Conservation (phyloP, 768 basidiomycete species). For the Pleurotus tuoliensis region DNA sequence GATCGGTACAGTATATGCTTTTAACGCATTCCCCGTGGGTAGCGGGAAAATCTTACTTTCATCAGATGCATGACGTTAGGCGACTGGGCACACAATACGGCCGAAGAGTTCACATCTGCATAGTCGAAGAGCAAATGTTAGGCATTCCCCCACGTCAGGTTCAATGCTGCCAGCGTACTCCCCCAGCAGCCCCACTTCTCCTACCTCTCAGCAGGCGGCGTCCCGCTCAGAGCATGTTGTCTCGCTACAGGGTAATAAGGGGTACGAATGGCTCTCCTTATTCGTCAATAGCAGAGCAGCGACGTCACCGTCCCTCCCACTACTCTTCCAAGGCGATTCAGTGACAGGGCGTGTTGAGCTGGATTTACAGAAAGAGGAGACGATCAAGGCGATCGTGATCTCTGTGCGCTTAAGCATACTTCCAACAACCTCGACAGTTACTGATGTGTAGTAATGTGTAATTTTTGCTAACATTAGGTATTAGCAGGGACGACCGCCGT, state of each 20-base stretch:
- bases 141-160: too few relatives aligned
- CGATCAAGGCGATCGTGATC: constrained; percentile 43
- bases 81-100: too few relatives aligned
- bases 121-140: too few relatives aligned
- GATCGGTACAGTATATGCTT: too few relatives aligned
- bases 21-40: too few relatives aligned
- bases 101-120: too few relatives aligned
- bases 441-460: too few relatives aligned
- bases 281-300: constrained; percentile 44
- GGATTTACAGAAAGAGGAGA: constrained; percentile 45
- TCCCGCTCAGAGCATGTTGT: constrained; percentile 29
- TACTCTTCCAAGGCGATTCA: constrained; percentile 43
- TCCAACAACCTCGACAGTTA: too few relatives aligned
- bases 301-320: constrained; percentile 33
- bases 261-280: constrained; percentile 45
- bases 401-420: constrained; percentile 28
- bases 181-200: not conserved
- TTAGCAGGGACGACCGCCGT: constrained; percentile 47
- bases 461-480: constrained; percentile 26
- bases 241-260: constrained; percentile 39
- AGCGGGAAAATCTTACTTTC: too few relatives aligned
- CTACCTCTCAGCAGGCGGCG: not conserved
- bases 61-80: too few relatives aligned
- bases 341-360: constrained; percentile 50
- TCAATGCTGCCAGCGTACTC: constrained; percentile 1